These are phyloP conservation scores for Colletotrichum liriopes DNA, from an alignment of 2,329 filamentous ascomycete genomes.

Conservation along the genomic window DNA sequence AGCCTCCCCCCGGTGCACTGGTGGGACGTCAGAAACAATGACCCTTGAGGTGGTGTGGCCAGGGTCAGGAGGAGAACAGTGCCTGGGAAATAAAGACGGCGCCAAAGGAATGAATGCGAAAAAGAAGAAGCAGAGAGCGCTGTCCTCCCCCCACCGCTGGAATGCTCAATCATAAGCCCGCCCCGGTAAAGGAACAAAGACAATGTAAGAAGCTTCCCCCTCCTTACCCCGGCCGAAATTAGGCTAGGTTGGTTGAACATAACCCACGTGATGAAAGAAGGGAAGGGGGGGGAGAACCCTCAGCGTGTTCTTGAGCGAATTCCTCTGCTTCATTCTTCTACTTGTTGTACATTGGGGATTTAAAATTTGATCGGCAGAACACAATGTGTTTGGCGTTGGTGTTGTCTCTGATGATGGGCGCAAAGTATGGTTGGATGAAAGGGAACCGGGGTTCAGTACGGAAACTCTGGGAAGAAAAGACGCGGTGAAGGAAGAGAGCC, in stretches of 20 bases:
- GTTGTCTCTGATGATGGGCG: slow-evolving; percentile 39
- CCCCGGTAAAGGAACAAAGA: slow-evolving; percentile 38
- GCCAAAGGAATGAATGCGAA: slow-evolving; percentile 39
- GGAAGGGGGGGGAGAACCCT: not conserved
- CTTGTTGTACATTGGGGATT: slow-evolving; percentile 23
- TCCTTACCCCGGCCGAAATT: slow-evolving; percentile 26
- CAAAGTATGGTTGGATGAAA: slow-evolving; percentile 23
- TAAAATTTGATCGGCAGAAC: slow-evolving; percentile 40
- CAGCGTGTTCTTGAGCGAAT: slow-evolving; percentile 10
- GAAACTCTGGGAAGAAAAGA: slow-evolving; percentile 33
- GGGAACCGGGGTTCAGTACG: slow-evolving; percentile 37
- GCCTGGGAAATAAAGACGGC: slow-evolving; percentile 31
- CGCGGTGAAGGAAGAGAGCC: slow-evolving; percentile 33
- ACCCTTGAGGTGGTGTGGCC: slow-evolving; percentile 20
- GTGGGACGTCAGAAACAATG: slow-evolving; percentile 39
- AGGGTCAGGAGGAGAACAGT: slow-evolving; percentile 35
- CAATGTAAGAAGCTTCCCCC: slow-evolving; percentile 28
- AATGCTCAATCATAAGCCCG: slow-evolving; percentile 28
- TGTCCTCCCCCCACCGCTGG: slow-evolving; percentile 20
- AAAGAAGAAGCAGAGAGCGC: slow-evolving; percentile 13
- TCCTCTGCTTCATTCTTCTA: slow-evolving; percentile 27
- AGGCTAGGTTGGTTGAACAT: slow-evolving; percentile 30
- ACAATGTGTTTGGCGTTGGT: slow-evolving; percentile 43
- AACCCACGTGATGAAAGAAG: slow-evolving; percentile 39
- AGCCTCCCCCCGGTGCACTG: not conserved